These are phyloP conservation scores for Tetrastigma voinierianum DNA, from an alignment of 164 flowering plant genomes.

Conservation along the genomic window DNA sequence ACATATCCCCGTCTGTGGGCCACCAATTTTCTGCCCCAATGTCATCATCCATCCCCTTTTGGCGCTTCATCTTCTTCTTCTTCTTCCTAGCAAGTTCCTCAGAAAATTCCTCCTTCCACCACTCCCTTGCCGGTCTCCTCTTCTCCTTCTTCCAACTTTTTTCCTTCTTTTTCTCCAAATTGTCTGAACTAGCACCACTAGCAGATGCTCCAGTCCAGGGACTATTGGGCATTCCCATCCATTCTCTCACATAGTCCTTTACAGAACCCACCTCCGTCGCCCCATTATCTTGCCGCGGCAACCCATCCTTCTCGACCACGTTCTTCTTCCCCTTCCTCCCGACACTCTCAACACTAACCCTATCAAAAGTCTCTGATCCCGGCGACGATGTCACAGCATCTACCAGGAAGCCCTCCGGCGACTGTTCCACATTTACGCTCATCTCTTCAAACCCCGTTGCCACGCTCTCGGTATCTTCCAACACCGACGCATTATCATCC, in stretches of 20 bases:
- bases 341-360: slow-evolving; percentile 48
- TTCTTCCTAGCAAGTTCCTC: slow-evolving; percentile 76
- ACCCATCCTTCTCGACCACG: slow-evolving; percentile 50
- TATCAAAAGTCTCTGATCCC: slow-evolving; percentile 41
- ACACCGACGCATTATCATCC: slow-evolving; percentile 63
- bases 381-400: slow-evolving; percentile 33
- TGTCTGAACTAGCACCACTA: slow-evolving; percentile 11
- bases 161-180: slow-evolving; percentile 46
- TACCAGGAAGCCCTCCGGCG: slow-evolving; percentile 34
- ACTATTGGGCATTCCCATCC: slow-evolving; percentile 86
- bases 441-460: slow-evolving; percentile 57
- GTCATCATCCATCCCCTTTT: slow-evolving; percentile 24
- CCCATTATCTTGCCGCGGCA: slow-evolving; percentile 63
- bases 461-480: slow-evolving; percentile 85
- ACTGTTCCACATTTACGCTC: slow-evolving; percentile 43
- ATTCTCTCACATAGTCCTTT: slow-evolving; percentile 95
- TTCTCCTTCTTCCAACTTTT: slow-evolving; percentile 44
- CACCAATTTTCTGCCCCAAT: slow-evolving; percentile 52
- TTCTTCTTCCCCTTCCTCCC: slow-evolving; percentile 39
- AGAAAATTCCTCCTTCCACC: slow-evolving; percentile 97
- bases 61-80: slow-evolving; percentile 41
- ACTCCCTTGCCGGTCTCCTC: slow-evolving; percentile 75
- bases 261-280: slow-evolving; percentile 47
- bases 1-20: slow-evolving; percentile 58
- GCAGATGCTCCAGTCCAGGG: slow-evolving; percentile 49